Percentiles rank a stretch among this genome's conserved stretches.
Evolutionary conservation across 768 basidiomycete species (phyloP).

Genomic region (Kwoniella europaea): DNA sequence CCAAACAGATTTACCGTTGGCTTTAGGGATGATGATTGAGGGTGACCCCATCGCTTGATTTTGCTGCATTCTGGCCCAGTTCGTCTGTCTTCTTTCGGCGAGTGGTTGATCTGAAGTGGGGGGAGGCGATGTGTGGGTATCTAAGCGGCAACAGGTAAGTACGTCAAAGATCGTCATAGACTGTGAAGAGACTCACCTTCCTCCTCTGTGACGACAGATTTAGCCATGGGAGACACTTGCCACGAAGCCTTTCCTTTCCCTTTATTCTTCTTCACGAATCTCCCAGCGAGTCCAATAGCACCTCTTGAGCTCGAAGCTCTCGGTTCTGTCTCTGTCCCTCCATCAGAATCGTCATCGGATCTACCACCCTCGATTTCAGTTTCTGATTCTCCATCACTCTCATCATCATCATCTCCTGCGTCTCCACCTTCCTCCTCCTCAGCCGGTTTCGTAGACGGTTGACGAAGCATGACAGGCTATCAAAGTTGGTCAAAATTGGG

Average conservation of each 20-base stretch:
- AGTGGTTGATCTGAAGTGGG: constrained; percentile 12
- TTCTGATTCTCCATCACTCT: constrained; percentile 35
- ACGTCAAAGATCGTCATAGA: neutral
- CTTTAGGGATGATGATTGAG: constrained; percentile 20
- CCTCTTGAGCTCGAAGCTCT: constrained; percentile 33
- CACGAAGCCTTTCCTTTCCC: constrained; percentile 24
- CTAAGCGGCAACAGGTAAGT: neutral
- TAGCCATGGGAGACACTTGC: constrained; percentile 35
- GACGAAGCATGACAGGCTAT: constrained; percentile 57
- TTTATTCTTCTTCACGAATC: constrained; percentile 31
- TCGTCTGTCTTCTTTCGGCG: constrained; percentile 31
- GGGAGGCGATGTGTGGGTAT: constrained; percentile 6
- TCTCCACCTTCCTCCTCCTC: constrained; percentile 38
- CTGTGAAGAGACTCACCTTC: constrained; percentile 29
- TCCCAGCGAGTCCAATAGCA: constrained; percentile 19
- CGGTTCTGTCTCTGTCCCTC: constrained; percentile 41
- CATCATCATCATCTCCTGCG: constrained; percentile 48
- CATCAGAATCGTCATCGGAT: constrained; percentile 45
- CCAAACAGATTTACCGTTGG: constrained; percentile 37
- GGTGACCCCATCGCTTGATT: constrained; percentile 21
- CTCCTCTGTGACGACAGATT: constrained; percentile 41
- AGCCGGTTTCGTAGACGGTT: constrained; percentile 44
- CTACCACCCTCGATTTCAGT: constrained; percentile 33
- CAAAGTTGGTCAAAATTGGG: neutral
- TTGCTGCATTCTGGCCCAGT: constrained; percentile 23